These are phyloP conservation scores for Zasmidium cellare DNA, from an alignment of 2,329 filamentous ascomycete genomes.

Conservation along the genomic window DNA sequence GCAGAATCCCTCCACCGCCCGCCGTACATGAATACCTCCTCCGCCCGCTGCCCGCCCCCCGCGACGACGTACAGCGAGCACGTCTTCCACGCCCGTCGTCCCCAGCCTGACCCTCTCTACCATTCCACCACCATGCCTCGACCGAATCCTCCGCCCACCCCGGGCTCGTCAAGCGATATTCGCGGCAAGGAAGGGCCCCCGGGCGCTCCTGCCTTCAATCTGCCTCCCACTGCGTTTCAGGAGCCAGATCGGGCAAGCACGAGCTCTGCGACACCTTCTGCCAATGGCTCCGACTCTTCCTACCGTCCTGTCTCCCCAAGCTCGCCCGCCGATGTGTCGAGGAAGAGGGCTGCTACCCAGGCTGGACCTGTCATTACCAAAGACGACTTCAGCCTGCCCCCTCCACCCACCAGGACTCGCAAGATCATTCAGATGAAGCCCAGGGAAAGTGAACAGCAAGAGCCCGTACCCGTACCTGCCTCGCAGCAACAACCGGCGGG, in stretches of 20 bases:
- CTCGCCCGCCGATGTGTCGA: constrained; percentile 40
- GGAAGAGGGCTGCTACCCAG: constrained; percentile 31
- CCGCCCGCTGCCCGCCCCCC: constrained; percentile 9
- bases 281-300: constrained; percentile 53
- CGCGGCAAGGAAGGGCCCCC: constrained; percentile 65
- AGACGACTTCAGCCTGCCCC: constrained; percentile 76
- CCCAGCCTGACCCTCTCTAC: constrained; percentile 10
- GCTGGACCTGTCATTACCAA: constrained; percentile 43
- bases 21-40: not conserved
- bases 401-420: constrained; percentile 84
- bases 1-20: not conserved
- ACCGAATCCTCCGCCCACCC: constrained; percentile 69
- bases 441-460: constrained; percentile 41
- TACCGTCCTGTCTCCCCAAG: constrained; percentile 49
- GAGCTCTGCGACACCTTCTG: constrained; percentile 50
- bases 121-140: constrained; percentile 58
- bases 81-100: constrained; percentile 29
- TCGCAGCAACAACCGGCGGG: constrained; percentile 17
- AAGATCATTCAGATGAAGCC: constrained; percentile 99
- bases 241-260: constrained; percentile 45
- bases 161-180: constrained; percentile 78
- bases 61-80: constrained; percentile 30
- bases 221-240: constrained; percentile 72
- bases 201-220: constrained; percentile 69
- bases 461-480: constrained; percentile 5